These are phyloP conservation scores for Rhizoclosmatium sp. DNA, from an alignment of 192 early-diverging fungal species.

Conservation along the genomic window DNA sequence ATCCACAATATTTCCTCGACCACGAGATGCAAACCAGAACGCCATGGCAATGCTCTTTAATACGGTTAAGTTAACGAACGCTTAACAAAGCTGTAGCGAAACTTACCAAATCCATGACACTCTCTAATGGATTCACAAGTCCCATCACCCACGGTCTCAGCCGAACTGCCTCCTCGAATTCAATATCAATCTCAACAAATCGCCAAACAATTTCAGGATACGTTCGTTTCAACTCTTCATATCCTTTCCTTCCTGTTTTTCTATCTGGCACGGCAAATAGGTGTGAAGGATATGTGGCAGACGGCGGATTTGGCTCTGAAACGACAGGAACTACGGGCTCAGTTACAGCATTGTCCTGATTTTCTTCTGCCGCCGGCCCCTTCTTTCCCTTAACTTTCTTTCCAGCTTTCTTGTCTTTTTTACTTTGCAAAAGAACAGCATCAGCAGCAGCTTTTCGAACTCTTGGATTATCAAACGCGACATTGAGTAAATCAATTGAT, in stretches of 20 bases:
- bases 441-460: slow-evolving; percentile 50
- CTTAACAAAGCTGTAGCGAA: neutral
- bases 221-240: slow-evolving; percentile 61
- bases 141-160: slow-evolving; percentile 68
- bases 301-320: neutral
- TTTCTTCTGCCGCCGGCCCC: neutral
- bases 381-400: slow-evolving; percentile 20
- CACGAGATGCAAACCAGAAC: slow-evolving; percentile 95
- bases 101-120: slow-evolving; percentile 89
- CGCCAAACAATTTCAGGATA: slow-evolving; percentile 82
- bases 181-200: slow-evolving; percentile 90
- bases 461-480: slow-evolving; percentile 94
- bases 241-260: slow-evolving; percentile 71
- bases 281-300: slow-evolving; percentile 12
- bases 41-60: slow-evolving; percentile 90
- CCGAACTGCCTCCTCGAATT: slow-evolving; percentile 71
- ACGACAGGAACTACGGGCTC: neutral
- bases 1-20: slow-evolving; percentile 56
- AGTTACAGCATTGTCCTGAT: neutral
- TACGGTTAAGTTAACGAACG: slow-evolving; percentile 7
- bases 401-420: slow-evolving; percentile 34
- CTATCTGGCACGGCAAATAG: slow-evolving; percentile 83
- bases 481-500: slow-evolving; percentile 92
- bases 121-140: slow-evolving; percentile 81
- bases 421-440: neutral